phyloP scores from a whole-genome alignment of 306 rosid species.

The Quillaja saponaria region DNA sequence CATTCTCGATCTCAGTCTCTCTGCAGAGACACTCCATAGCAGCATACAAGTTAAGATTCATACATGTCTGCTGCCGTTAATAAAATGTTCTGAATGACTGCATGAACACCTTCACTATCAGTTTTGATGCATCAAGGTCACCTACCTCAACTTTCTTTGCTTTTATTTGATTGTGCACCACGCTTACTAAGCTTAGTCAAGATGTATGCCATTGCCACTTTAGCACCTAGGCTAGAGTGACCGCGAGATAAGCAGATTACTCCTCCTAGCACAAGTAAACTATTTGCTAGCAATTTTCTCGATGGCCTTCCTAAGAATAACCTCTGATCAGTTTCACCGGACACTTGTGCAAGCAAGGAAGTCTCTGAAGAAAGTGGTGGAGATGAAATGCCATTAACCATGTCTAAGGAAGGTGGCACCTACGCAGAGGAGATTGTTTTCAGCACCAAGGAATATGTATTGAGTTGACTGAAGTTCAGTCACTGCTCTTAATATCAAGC shows the following conservation, averaged over 20 bases:
- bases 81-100: too few species aligned
- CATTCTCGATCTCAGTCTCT: too few species aligned
- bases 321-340: constrained; percentile 32
- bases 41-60: too few species aligned
- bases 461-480: not conserved
- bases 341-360: constrained; percentile 26
- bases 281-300: constrained; percentile 59
- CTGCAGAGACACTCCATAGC: too few species aligned
- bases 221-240: constrained; percentile 83
- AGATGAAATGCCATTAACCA: constrained; percentile 29
- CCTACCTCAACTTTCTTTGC: constrained; percentile 26
- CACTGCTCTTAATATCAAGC: not conserved
- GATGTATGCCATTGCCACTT: constrained; percentile 78
- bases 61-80: too few species aligned
- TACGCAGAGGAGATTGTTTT: constrained; percentile 35
- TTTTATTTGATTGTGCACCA: constrained; percentile 41
- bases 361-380: constrained; percentile 23
- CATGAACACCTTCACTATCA: too few species aligned
- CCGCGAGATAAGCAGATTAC: constrained; percentile 69
- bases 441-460: not conserved
- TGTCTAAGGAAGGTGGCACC: constrained; percentile 66
- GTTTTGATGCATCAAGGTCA: constrained; percentile 25
- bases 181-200: constrained; percentile 63
- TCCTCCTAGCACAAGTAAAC: constrained; percentile 80
- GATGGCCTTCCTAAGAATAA: constrained; percentile 49